Percentiles rank a stretch among this genome's conserved stretches.
Conservation (phyloP, 768 basidiomycete genomes). For the Tulasnella sp. region DNA sequence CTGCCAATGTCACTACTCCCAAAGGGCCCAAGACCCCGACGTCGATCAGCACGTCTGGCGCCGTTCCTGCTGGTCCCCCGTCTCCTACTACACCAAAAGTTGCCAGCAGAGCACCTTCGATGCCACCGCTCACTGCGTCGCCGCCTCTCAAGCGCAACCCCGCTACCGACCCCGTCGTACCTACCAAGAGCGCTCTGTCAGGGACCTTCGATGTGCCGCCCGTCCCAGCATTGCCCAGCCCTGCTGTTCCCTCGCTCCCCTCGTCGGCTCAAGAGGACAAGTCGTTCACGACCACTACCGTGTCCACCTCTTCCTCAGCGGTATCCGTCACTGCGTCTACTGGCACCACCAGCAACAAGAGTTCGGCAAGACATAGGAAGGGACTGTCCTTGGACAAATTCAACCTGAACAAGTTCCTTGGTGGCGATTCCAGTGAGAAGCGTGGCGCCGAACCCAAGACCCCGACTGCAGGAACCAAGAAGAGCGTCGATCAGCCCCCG, state of each 20-base stretch:
- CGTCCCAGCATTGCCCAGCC: neutral
- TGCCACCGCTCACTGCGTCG: conserved; percentile 4
- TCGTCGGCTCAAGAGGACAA: conserved; percentile 5
- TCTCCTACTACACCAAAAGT: conserved; percentile 36
- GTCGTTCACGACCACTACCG: conserved; percentile 18
- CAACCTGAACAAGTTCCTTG: conserved; percentile 71
- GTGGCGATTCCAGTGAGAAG: conserved; percentile 30
- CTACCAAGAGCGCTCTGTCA: neutral
- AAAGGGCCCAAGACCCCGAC: conserved; percentile 34
- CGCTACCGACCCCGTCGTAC: conserved; percentile 24
- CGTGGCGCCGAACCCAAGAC: neutral
- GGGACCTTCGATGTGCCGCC: neutral
- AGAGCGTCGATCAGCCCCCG: neutral
- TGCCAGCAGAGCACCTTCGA: conserved; percentile 12
- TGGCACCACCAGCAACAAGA: conserved; percentile 17
- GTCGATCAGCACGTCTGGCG: conserved; percentile 42
- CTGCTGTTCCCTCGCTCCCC: neutral
- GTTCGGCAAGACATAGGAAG: conserved; percentile 52
- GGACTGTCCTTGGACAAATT: conserved; percentile 77
- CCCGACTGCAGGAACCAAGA: conserved; percentile 21
- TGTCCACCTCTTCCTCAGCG: conserved; percentile 9
- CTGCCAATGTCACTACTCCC: conserved; percentile 23
- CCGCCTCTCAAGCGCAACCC: conserved; percentile 23
- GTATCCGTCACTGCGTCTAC: conserved; percentile 11
- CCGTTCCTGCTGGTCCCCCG: conserved; percentile 28